These are phyloP conservation scores for Cytospora piceae DNA, from an alignment of 2,329 filamentous ascomycete genomes.

Conservation along the genomic window DNA sequence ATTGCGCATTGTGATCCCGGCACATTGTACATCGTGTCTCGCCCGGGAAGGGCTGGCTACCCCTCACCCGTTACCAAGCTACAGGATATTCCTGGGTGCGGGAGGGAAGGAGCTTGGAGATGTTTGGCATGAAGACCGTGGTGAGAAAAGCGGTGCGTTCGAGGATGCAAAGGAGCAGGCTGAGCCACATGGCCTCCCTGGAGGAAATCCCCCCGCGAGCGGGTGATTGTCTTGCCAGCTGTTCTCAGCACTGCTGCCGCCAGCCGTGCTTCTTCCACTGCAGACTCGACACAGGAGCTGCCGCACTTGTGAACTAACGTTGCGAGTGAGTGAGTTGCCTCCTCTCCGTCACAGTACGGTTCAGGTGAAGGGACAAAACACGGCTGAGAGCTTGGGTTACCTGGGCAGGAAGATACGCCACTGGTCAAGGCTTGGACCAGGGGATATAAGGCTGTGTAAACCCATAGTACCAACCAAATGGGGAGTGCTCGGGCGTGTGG, in stretches of 20 bases:
- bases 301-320: too few relatives aligned
- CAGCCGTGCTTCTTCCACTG: background rate
- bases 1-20: background rate
- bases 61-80: background rate
- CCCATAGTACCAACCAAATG: too few relatives aligned
- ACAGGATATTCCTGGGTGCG: background rate
- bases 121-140: background rate
- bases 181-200: background rate
- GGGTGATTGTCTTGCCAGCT: background rate
- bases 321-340: too few relatives aligned
- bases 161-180: background rate
- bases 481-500: too few relatives aligned
- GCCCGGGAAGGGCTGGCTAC: background rate
- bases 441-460: too few relatives aligned
- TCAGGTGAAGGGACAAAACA: too few relatives aligned
- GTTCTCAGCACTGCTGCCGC: background rate
- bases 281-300: too few relatives aligned
- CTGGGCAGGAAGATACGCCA: too few relatives aligned
- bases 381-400: too few relatives aligned
- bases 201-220: background rate
- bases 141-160: background rate
- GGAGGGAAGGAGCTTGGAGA: background rate
- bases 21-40: background rate
- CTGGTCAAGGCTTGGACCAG: too few relatives aligned
- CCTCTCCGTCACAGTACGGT: too few relatives aligned